Percentiles rank a stretch among this genome's conserved stretches.
Conservation (phyloP, 2,329 filamentous ascomycete genomes). For the Cyclaneusma minus region DNA sequence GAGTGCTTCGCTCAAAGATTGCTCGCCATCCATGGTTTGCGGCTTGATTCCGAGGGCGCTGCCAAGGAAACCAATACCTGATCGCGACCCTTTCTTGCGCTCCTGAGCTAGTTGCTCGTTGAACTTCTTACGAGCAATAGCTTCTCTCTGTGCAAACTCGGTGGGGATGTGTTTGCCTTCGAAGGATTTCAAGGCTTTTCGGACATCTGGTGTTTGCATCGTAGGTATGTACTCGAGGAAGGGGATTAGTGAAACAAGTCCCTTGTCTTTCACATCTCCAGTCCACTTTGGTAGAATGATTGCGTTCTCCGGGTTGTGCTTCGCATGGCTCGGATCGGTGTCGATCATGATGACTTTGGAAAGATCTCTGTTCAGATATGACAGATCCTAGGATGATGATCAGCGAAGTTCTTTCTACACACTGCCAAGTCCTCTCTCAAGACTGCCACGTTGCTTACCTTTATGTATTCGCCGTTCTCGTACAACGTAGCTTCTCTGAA, state of each 20-base stretch:
- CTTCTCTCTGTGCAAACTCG: conserved; percentile 82
- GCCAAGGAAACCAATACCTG: conserved; percentile 53
- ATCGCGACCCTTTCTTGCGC: conserved; percentile 44
- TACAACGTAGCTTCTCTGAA: conserved; percentile 96
- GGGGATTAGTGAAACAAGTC: conserved; percentile 77
- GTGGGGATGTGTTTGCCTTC: conserved; percentile 77
- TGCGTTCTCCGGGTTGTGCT: conserved; percentile 89
- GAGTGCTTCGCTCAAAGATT: conserved; percentile 58
- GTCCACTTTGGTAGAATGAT: conserved; percentile 85
- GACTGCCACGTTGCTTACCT: too few relatives aligned
- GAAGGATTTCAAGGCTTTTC: conserved; percentile 74
- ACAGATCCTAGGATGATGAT: conserved; percentile 55
- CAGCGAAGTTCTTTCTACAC: conserved; percentile 13
- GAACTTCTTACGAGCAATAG: conserved; percentile 71
- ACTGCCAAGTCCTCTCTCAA: too few relatives aligned
- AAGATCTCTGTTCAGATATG: conserved; percentile 88
- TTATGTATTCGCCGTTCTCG: conserved; percentile 89
- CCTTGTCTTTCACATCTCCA: conserved; percentile 68
- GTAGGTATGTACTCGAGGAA: conserved; percentile 96
- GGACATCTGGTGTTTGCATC: conserved; percentile 80
- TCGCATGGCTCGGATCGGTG: conserved; percentile 66
- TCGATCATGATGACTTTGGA: conserved; percentile 94
- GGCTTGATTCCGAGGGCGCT: conserved; percentile 66
- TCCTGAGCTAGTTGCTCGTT: conserved; percentile 60
- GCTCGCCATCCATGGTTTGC: conserved; percentile 53